Evolutionary conservation across 768 basidiomycete species (phyloP), one percentile per base, ranked within the genome.

Genomic region (Phylloporus sp.): DNA sequence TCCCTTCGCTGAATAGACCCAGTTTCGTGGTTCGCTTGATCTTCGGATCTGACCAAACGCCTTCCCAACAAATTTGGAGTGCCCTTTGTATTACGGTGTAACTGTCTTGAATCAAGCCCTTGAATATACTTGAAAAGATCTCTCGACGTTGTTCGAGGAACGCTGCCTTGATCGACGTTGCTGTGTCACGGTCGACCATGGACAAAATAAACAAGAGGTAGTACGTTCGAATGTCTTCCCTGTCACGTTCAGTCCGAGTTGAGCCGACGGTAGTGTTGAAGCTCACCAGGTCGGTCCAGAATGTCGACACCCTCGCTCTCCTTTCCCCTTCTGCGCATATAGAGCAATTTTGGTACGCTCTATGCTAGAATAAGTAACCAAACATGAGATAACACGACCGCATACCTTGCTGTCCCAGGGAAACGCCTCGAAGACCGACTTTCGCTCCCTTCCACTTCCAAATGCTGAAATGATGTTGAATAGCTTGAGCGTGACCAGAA

Each of bases 371-470:
- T 46, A 24, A 53, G 49, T 50, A 22, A 48, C 54, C 24, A 13
- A 42, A 45, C 11, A 18, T 0, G 16, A 18, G 26, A 3, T 36
- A 9, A 52, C 11, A 26, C 11, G 20, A 29, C 11, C 7, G 1
- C 69, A 2, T 47, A 84, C 90, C 76, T 90, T 91, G 27, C 77
- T 74, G 51, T 88, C 88, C 90, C 90, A 92, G 6, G 81, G 79
- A 67, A 92, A 89, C 0, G 74, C 74, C 48, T 91, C 89, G 24
- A 85, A 66, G 2, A 88, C 73, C 0, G 72, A 60, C 55, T 80
- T 85, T 45, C 79, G 76, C 55, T 91, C 87, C 22, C 76, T 69
- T 16, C 88, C 86, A 22, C 85, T 78, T 2, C 77, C 84, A 61
- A 86, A 91, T 0, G 66, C 63, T 2, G 85, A 82, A 58, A 91